Evolutionary conservation across 371 early-diverging fungal genomes (phyloP), one percentile per base, ranked within the genome.

Genomic region (Batkoa obscura): DNA sequence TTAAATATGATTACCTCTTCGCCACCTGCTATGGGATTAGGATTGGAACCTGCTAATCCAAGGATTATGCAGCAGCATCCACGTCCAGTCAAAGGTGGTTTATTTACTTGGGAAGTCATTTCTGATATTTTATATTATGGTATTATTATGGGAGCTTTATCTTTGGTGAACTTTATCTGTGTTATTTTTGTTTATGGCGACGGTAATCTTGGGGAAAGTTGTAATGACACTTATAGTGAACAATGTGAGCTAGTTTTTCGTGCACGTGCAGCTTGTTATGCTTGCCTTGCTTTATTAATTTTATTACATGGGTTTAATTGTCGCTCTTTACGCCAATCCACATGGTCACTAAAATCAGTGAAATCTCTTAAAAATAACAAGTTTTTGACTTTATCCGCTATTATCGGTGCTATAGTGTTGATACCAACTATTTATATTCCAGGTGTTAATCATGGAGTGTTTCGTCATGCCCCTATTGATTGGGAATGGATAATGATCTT

Each of bases 11-110:
- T 84, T 43, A 82, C 83, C 36, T 53, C 53, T 3, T 76, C 82
- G 32, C 92, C 95, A 17, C 89, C 89, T 5, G 88, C 89, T 10
- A 82, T 86, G 75, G 76, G 78, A 38, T 64, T 87, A 2, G 88
- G 88, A 45, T 73, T 88, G 23, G 98, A 97, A 63, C 85, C 83
- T 55, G 78, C 79, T 12, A 84, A 87, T 60, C 62, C 60, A 6
- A 75, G 79, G 43, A 75, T 86, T 55, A 90, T 97, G 89, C 65
- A 73, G 37, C 75, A 79, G 33, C 81, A 80, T 12, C 97, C 95
- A 30, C 83, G 92, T 31, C 62, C 70, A 4, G 58, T 68, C 23
- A 70, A 72, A 15, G 69, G 79, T 50, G 84, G 86, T 1, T 64
- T 87, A 12, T 87, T 85, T 59, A 67, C 74, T 23, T 62, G 60